These are phyloP conservation scores for Amoebophrya sp. DNA, from an alignment of 169 alveolate species.

Conservation along the genomic window DNA sequence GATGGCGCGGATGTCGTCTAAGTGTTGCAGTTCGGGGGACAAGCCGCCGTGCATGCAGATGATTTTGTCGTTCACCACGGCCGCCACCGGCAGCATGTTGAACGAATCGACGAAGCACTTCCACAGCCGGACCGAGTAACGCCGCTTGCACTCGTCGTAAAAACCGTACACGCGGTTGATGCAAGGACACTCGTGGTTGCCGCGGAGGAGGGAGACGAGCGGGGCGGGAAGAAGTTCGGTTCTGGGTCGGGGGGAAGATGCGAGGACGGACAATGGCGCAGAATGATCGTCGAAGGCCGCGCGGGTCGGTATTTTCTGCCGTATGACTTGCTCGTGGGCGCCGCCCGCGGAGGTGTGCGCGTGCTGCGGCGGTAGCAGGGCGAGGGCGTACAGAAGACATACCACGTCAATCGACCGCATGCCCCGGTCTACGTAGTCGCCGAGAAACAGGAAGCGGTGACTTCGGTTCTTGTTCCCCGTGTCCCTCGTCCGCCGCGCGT, in stretches of 20 bases:
- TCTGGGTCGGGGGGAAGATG: too few relatives aligned
- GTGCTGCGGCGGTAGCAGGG: constrained; percentile 51
- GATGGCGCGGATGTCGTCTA: constrained; percentile 47
- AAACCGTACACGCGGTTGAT: constrained; percentile 60
- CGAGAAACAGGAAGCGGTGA: constrained; percentile 54
- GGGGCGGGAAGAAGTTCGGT: too few relatives aligned
- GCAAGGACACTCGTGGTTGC: constrained; percentile 62
- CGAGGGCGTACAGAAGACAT: constrained; percentile 48
- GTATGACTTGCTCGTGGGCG: too few relatives aligned
- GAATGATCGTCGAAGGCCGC: too few relatives aligned
- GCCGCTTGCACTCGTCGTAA: constrained; percentile 56
- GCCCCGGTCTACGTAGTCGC: constrained; percentile 71
- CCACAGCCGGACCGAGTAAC: constrained; percentile 48
- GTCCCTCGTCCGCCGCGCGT: too few relatives aligned
- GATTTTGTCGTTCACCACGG: not conserved
- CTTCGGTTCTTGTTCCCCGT: too few relatives aligned
- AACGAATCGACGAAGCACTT: constrained; percentile 54
- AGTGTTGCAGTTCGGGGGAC: constrained; percentile 41
- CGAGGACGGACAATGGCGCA: too few relatives aligned
- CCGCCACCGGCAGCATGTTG: constrained; percentile 54
- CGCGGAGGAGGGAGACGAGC: constrained; percentile 56
- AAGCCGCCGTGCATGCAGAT: constrained; percentile 43
- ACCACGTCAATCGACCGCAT: constrained; percentile 50
- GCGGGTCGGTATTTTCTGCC: too few relatives aligned
- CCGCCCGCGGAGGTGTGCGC: too few relatives aligned